Evolutionary conservation across 2,329 filamentous ascomycete species (phyloP), one percentile per base, ranked within the genome.

Genomic region (Beauveria scarabaeidicola): DNA sequence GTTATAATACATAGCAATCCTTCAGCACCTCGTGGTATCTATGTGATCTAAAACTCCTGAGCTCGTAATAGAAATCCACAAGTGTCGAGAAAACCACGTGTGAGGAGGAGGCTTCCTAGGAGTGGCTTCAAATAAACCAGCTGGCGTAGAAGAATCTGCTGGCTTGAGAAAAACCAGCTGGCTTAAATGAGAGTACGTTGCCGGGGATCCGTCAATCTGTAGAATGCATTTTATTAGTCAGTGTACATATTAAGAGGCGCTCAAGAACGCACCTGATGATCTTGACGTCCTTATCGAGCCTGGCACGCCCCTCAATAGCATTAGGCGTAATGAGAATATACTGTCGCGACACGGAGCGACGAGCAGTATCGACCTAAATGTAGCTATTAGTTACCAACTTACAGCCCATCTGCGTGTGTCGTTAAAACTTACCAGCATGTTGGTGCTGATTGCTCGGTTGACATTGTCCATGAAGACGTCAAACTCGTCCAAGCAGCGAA

Each of bases 381-480:
- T 32, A 15, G 29, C 29, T n/a, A n/a, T 46, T 9, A 58, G 32
- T 5, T 40, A 50, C 27, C 36, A 23, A 19, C 11, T 8, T 8
- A 5, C 13, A 36, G n/a, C 25, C 55, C 1, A 43, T 3, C 13
- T 19, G 7, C 23, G n/a, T n/a, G n/a, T n/a, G 21, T 41, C 13
- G 41, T 21, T 8, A 15, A 2, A 47, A 80, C 86, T 77, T 76
- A 91, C 88, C 73, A 99, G 89, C 88, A 99, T 91, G 63, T 89
- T 89, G 67, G 96, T 96, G 70, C 90, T 95, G 66, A 95, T 89
- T 59, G 89, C 90, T 62, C 94, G 86, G 73, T 99, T 99, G 61
- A 97, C 90, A 66, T 88, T 91, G 74, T 99, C 94, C 94, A 99
- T 99, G 78, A 97, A 99, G 36, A 99, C 94, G 71, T 99, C 94